Evolutionary conservation across 2,329 filamentous ascomycete species (phyloP).

Genomic region (Diaporthe citri): DNA sequence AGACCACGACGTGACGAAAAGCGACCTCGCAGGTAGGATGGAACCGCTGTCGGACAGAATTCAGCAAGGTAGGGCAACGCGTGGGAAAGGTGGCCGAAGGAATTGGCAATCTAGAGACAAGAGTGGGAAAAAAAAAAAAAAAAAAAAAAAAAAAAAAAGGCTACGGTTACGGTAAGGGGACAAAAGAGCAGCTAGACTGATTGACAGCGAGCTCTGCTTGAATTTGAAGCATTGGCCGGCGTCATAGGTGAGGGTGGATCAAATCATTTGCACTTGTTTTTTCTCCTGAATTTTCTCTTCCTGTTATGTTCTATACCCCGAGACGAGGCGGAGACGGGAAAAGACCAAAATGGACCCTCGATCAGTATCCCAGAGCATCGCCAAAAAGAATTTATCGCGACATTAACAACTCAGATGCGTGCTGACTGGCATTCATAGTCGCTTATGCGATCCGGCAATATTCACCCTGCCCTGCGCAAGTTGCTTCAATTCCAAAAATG

Average conservation of each 20-base stretch:
- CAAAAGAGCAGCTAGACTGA: conserved; percentile 40
- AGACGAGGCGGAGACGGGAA: conserved; percentile 24
- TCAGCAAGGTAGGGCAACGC: background rate
- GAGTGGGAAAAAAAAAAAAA: background rate
- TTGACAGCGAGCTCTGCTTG: conserved; percentile 38
- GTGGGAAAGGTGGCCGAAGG: background rate
- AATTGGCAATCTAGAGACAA: conserved; percentile 1
- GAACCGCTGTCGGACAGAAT: background rate
- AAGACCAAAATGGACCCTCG: conserved; percentile 35
- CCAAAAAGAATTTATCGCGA: conserved; percentile 2
- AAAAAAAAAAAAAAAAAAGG: conserved; percentile 10
- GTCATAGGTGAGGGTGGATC: conserved; percentile 36
- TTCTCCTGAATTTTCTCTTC: conserved; percentile 23
- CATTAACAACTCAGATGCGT: background rate
- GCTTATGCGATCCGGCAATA: background rate
- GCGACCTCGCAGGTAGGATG: background rate
- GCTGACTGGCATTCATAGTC: background rate
- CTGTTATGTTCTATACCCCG: conserved; percentile 39
- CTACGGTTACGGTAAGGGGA: conserved; percentile 38
- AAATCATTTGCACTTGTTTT: conserved; percentile 32
- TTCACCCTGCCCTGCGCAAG: too few relatives aligned
- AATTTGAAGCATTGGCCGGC: conserved; percentile 38
- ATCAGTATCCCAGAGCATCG: conserved; percentile 24
- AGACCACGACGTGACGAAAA: background rate
- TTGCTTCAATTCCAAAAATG: background rate